phyloP scores from a whole-genome alignment of 129 eudicot genomes.

The Centrapalus pauciflorus region DNA sequence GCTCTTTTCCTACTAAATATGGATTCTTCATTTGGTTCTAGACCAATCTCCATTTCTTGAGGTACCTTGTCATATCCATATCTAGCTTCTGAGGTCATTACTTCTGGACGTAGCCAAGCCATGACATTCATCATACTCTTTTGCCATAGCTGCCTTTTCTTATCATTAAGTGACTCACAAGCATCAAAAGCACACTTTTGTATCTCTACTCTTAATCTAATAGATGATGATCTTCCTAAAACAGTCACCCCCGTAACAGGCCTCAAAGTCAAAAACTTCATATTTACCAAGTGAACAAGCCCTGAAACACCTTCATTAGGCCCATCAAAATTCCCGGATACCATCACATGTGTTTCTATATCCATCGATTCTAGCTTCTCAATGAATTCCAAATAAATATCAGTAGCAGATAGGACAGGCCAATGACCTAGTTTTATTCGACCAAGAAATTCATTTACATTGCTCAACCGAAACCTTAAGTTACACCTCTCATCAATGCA shows the following conservation, averaged over 20 bases:
- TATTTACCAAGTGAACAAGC: conserved; percentile 65
- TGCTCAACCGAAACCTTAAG: conserved; percentile 60
- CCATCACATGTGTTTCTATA: conserved; percentile 39
- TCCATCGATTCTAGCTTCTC: conserved; percentile 37
- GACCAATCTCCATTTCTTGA: conserved; percentile 30
- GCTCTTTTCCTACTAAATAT: conserved; percentile 32
- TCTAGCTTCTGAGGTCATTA: conserved; percentile 75
- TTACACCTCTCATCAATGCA: conserved; percentile 32
- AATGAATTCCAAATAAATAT: conserved; percentile 47
- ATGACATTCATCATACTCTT: conserved; percentile 86
- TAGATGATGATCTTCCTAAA: conserved; percentile 34
- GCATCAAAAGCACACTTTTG: conserved; percentile 56
- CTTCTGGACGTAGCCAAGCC: conserved; percentile 96
- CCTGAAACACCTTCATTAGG: conserved; percentile 81
- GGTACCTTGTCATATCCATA: conserved; percentile 51
- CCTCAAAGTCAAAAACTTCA: conserved; percentile 70
- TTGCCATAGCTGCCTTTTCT: conserved; percentile 64
- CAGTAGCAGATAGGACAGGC: conserved; percentile 51
- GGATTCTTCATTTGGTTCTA: conserved; percentile 32
- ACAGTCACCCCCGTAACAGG: conserved; percentile 40
- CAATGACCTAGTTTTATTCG: conserved; percentile 60
- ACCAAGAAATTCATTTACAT: conserved; percentile 41
- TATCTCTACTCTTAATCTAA: conserved; percentile 72
- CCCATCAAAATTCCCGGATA: conserved; percentile 73
- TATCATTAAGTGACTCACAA: conserved; percentile 66